Base-by-base conservation (phyloP, 306 rosid genomes). In the Pterocarpus santalinus region DNA sequence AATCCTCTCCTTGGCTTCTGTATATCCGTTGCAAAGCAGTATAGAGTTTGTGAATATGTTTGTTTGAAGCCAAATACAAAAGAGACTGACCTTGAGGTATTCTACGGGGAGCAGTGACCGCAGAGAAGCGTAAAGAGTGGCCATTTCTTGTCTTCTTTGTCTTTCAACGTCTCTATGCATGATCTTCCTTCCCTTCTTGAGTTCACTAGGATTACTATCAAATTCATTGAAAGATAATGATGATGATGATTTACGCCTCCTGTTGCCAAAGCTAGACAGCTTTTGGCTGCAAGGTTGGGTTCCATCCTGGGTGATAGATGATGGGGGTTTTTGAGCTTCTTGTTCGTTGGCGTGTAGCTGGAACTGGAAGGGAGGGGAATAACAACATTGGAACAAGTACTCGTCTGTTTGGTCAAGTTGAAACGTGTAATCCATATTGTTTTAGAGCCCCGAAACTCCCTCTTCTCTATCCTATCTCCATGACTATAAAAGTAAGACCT, bases 91-190 rank as follows among this genome's bases (percentile, higher is more conserved):
- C 92, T 85, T 86, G 10, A 81, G 56, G 72, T 80, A 78, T 75
- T 85, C 83, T 2, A 35, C 11, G 56, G 90, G 89, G 62, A 89
- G 83, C 0, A 55, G 80, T 0, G 87, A 72, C 33, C 86, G 80
- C 8, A 89, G 74, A 69, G 84, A 64, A 30, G 87, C 41, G 39
- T 89, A 60, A 5, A 85, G 92, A 55, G 68, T n/a, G 11, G 89
- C 68, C 90, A 82, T 89, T 69, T 89, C 87, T 77, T 72, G 90
- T 57, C 92, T 82, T 74, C 92, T 74, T 65, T 84, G 89, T 1
- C 89, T 79, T 69, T 89, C 92, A 61, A 82, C 39, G 17, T 87
- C 84, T 80, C 89, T 86, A 12, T 85, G 90, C 7, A 64, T 55
- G 7, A 82, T 55, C 83, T 85, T 89, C 79, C 56, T 83, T 1